phyloP scores from a whole-genome alignment of 192 early-diverging fungal genomes.

The Backusella psychrophila region DNA sequence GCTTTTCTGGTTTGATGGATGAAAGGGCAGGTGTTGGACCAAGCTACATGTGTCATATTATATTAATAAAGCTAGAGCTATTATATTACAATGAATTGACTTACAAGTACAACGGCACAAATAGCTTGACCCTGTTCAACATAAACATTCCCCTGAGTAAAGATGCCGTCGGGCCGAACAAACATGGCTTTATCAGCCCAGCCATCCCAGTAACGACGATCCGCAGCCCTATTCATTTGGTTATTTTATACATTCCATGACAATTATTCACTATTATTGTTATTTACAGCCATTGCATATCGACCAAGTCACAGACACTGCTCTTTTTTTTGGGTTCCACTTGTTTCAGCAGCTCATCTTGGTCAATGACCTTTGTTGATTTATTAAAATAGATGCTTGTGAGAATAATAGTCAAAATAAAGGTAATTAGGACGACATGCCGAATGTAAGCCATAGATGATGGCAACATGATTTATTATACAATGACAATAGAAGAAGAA shows the following conservation, averaged over 20 bases:
- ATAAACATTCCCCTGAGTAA: slow-evolving; percentile 16
- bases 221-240: slow-evolving; percentile 11
- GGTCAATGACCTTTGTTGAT: background rate
- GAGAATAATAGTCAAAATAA: background rate
- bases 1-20: slow-evolving; percentile 9
- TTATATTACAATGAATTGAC: background rate
- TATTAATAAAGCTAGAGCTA: too few relatives aligned
- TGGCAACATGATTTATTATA: background rate
- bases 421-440: background rate
- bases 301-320: background rate
- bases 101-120: slow-evolving; percentile 32
- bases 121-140: slow-evolving; percentile 11
- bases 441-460: slow-evolving; percentile 8
- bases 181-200: slow-evolving; percentile 22
- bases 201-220: slow-evolving; percentile 29
- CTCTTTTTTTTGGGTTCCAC: background rate
- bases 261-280: background rate
- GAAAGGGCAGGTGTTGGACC: slow-evolving; percentile 26
- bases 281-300: slow-evolving; percentile 13
- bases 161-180: slow-evolving; percentile 18
- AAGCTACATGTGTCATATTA: slow-evolving; percentile 5
- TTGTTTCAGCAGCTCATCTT: background rate
- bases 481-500: background rate
- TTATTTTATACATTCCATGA: background rate
- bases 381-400: background rate